Percentiles rank a stretch among this genome's conserved stretches.
Conservation (phyloP, 768 basidiomycete species). For the Boletus tylopilopsis region DNA sequence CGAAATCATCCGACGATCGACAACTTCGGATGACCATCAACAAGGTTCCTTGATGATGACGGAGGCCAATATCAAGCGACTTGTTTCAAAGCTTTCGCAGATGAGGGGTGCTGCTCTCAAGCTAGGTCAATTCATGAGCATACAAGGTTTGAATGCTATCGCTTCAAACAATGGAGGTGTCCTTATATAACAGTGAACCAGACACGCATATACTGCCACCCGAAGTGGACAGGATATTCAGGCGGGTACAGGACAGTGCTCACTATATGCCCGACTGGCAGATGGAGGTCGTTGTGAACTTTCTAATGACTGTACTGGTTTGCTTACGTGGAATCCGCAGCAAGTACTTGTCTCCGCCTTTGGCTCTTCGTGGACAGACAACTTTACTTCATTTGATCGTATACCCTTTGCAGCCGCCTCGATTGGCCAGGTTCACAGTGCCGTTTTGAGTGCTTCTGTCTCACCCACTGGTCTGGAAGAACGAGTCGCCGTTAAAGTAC, state of each 20-base stretch:
- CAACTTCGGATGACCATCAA: constrained; percentile 32
- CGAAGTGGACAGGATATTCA: constrained; percentile 84
- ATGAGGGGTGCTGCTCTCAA: constrained; percentile 98
- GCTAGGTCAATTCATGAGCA: constrained; percentile 95
- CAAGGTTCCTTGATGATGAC: constrained; percentile 72
- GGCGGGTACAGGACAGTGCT: constrained; percentile 89
- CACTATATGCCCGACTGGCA: constrained; percentile 99
- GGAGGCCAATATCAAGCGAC: constrained; percentile 83
- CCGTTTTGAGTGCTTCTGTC: constrained; percentile 49
- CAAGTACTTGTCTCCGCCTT: constrained; percentile 74
- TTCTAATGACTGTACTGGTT: neutral
- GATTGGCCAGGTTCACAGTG: constrained; percentile 92
- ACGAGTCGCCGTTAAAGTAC: constrained; percentile 80
- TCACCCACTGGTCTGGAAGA: constrained; percentile 55
- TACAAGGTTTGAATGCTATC: constrained; percentile 59
- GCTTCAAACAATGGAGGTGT: neutral
- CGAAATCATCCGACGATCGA: constrained; percentile 74
- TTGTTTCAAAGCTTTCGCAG: constrained; percentile 88
- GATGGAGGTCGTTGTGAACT: constrained; percentile 67
- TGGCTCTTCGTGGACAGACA: constrained; percentile 66
- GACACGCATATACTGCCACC: constrained; percentile 87
- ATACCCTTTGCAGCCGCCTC: constrained; percentile 94
- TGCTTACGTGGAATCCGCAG: constrained; percentile 25
- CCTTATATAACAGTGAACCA: constrained; percentile 28
- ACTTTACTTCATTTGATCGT: constrained; percentile 74